Evolutionary conservation across 306 rosid genomes (phyloP).

Genomic region (Mimosa bimucronata): DNA sequence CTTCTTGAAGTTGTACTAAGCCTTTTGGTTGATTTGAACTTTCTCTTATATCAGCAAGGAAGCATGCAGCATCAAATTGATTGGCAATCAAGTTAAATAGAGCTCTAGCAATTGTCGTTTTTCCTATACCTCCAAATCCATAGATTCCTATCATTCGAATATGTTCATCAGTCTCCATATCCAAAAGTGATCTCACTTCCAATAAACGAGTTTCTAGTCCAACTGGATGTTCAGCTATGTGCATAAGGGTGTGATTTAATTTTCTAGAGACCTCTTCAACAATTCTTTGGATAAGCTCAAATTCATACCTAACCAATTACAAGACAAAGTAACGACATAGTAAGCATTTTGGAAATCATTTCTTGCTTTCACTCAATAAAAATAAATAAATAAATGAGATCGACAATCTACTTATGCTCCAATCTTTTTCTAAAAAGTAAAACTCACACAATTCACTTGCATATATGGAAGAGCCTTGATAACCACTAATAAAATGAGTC

Average conservation of each 20-base stretch:
- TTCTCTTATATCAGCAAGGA: conserved; percentile 41
- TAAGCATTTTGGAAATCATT: neutral
- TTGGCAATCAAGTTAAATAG: conserved; percentile 32
- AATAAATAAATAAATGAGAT: neutral
- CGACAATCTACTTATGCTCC: too few species aligned
- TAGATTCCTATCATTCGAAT: conserved; percentile 43
- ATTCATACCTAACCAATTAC: conserved; percentile 41
- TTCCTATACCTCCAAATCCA: conserved; percentile 49
- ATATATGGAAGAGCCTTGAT: neutral
- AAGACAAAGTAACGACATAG: conserved; percentile 2
- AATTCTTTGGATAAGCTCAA: conserved; percentile 34
- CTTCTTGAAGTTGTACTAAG: conserved; percentile 36
- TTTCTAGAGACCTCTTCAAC: conserved; percentile 20
- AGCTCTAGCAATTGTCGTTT: conserved; percentile 41
- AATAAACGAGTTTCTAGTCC: conserved; percentile 42
- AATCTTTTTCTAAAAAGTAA: neutral
- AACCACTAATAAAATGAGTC: neutral
- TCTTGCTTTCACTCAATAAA: neutral
- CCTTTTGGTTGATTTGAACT: conserved; percentile 35
- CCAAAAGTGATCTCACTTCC: conserved; percentile 44
- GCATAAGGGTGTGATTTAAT: conserved; percentile 28
- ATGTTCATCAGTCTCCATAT: conserved; percentile 11
- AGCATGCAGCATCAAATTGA: conserved; percentile 37
- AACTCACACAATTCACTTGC: neutral
- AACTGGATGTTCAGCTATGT: conserved; percentile 40